Evolutionary conservation across 1,139 yeast species (phyloP).

Genomic region (Pichia sp.): DNA sequence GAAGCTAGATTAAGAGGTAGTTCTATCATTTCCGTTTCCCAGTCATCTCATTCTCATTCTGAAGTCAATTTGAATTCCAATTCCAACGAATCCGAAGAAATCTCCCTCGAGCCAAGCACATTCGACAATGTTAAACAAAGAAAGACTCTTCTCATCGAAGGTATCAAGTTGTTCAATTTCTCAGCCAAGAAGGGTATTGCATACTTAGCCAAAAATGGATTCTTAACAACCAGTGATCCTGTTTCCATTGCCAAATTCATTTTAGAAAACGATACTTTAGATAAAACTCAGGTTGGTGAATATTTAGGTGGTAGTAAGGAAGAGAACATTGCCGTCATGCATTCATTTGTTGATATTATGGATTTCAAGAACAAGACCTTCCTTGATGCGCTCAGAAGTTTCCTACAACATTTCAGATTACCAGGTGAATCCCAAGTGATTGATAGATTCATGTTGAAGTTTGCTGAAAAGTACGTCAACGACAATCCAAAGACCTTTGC

Average conservation of each 20-base stretch:
- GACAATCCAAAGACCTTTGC: slow-evolving; percentile 87
- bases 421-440: slow-evolving; percentile 99
- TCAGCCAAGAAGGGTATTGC: slow-evolving; percentile 82
- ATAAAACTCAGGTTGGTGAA: slow-evolving; percentile 85
- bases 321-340: slow-evolving; percentile 79
- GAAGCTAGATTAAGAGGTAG: slow-evolving; percentile 20
- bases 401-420: slow-evolving; percentile 83
- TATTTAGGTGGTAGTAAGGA: slow-evolving; percentile 90
- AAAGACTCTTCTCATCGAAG: slow-evolving; percentile 78
- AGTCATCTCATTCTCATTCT: slow-evolving; percentile 8
- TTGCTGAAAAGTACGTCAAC: slow-evolving; percentile 87
- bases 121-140: slow-evolving; percentile 84
- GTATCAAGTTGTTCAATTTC: slow-evolving; percentile 75
- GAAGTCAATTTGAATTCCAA: slow-evolving; percentile 10
- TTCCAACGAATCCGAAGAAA: slow-evolving; percentile 30
- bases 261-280: slow-evolving; percentile 66
- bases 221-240: slow-evolving; percentile 63
- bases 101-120: slow-evolving; percentile 69
- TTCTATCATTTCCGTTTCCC: slow-evolving; percentile 21
- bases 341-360: slow-evolving; percentile 87
- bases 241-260: slow-evolving; percentile 71
- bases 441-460: slow-evolving; percentile 94
- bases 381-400: slow-evolving; percentile 82
- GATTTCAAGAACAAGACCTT: slow-evolving; percentile 69
- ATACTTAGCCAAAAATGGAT: slow-evolving; percentile 57